Evolutionary conservation across 768 basidiomycete species (phyloP), one percentile per base, ranked within the genome.

Genomic region (Pisolithus marmoratus): DNA sequence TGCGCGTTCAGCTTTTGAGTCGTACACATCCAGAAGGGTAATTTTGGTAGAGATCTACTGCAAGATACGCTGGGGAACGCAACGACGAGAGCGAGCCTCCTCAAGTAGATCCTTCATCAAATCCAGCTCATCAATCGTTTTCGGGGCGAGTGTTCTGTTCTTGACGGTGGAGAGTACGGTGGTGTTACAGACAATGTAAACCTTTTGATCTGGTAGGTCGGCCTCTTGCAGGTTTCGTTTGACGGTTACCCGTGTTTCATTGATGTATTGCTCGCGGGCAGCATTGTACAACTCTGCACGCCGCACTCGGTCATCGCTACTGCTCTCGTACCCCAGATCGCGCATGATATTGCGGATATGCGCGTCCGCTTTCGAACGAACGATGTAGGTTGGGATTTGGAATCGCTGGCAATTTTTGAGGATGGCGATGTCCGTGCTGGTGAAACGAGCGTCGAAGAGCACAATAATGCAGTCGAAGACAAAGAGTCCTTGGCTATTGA

Each of bases 401-500:
- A 58, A 48, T 29, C 57, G 57, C 22, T 41, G 48, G 34, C 57
- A 60, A 31, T 54, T 54, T 29, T 27, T 38, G 34, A 59, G 43
- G 14, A 59, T 52, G 31, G 53, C 53, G 15, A 59, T 38, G 38
- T 59, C 56, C 15, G 56, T 49, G 1, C 29, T 40, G n/a, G 56
- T 55, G 43, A 59, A 52, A 15, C 58, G 56, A 29, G 51, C 53
- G 42, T 59, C 56, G 50, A 57, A 59, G 20, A 57, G 34, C 14
- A 58, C 47, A 17, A 59, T 45, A 19, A 58, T 48, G 48, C 51
- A 54, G 38, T 60, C 58, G 34, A 58, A 60, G 42, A 58, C 53
- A 20, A 52, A 58, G 11, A 68, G 58, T 14, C 62, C 63, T 24
- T 66, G 60, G 5, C 56, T 46, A 24, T 65, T 63, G 56, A 68